These are phyloP conservation scores for Agrocybe pediades DNA, from an alignment of 768 basidiomycete species.

Conservation along the genomic window DNA sequence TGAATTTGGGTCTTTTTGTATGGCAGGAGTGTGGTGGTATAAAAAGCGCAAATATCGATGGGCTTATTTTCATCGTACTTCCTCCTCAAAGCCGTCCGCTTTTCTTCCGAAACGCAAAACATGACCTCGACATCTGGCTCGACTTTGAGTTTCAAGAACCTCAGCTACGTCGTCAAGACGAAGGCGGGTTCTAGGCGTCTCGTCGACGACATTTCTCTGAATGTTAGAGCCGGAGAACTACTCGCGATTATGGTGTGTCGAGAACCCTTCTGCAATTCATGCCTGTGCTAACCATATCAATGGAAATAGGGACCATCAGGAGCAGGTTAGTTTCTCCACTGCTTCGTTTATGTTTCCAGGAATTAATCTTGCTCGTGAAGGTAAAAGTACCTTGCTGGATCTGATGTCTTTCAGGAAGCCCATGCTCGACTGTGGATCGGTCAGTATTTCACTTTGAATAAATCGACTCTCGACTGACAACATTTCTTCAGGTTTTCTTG, in stretches of 20 bases:
- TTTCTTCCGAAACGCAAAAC: no score
- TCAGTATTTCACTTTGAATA: no score
- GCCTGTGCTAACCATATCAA: not conserved
- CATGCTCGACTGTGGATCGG: conserved; percentile 28
- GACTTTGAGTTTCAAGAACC: conserved; percentile 33
- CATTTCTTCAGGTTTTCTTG: conserved; percentile 27
- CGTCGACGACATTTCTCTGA: conserved; percentile 41
- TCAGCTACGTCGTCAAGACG: conserved; percentile 32
- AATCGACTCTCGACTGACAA: no score
- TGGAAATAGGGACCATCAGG: conserved; percentile 50
- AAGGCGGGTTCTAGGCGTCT: conserved; percentile 27
- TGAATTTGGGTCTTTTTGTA: no score
- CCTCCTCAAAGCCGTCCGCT: no score
- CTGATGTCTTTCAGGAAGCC: conserved; percentile 44
- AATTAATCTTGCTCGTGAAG: conserved; percentile 25
- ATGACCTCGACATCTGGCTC: conserved; percentile 22
- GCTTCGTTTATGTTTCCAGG: no score
- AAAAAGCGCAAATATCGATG: no score
- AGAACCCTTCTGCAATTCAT: no score
- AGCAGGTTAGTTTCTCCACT: conserved; percentile 41
- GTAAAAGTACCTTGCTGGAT: conserved; percentile 48
- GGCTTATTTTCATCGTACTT: no score
- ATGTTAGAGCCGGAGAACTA: conserved; percentile 39
- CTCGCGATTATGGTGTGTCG: conserved; percentile 42
- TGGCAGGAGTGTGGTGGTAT: no score